Percentiles rank a stretch among this genome's conserved stretches.
phyloP scores from a whole-genome alignment of 345 rosid genomes.

The Gossypium bickii region DNA sequence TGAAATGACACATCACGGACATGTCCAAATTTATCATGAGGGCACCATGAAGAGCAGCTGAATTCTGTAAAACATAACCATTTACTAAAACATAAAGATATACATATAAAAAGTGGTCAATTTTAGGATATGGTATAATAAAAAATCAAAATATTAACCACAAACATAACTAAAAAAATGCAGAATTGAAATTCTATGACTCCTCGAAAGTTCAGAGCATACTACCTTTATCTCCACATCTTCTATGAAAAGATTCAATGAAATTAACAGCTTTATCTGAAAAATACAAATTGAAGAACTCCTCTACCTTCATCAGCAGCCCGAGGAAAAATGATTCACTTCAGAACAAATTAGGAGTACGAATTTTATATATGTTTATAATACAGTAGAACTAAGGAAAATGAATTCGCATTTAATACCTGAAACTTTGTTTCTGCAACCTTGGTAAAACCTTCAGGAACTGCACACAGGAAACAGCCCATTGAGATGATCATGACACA shows the following conservation, averaged over 20 bases:
- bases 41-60: slow-evolving; percentile 68
- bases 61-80: slow-evolving; percentile 52
- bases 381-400: slow-evolving; percentile 1
- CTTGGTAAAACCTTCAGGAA: slow-evolving; percentile 52
- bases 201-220: slow-evolving; percentile 10
- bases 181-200: not conserved
- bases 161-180: not conserved
- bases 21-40: slow-evolving; percentile 67
- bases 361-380: not conserved
- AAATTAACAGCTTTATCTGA: slow-evolving; percentile 62
- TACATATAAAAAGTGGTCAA: slow-evolving; percentile 3
- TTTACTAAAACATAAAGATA: slow-evolving; percentile 10
- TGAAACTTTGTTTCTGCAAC: slow-evolving; percentile 70
- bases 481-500: slow-evolving; percentile 15
- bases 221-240: slow-evolving; percentile 89
- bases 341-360: not conserved
- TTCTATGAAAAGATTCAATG: slow-evolving; percentile 68
- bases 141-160: not conserved
- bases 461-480: slow-evolving; percentile 54
- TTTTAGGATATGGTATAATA: not conserved
- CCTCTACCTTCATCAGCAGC: slow-evolving; percentile 73
- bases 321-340: slow-evolving; percentile 14
- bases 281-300: slow-evolving; percentile 64
- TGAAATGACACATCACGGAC: slow-evolving; percentile 74
- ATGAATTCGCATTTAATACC: slow-evolving; percentile 34